Base-by-base conservation (phyloP, 768 basidiomycete species). In the Boletales sp. region DNA sequence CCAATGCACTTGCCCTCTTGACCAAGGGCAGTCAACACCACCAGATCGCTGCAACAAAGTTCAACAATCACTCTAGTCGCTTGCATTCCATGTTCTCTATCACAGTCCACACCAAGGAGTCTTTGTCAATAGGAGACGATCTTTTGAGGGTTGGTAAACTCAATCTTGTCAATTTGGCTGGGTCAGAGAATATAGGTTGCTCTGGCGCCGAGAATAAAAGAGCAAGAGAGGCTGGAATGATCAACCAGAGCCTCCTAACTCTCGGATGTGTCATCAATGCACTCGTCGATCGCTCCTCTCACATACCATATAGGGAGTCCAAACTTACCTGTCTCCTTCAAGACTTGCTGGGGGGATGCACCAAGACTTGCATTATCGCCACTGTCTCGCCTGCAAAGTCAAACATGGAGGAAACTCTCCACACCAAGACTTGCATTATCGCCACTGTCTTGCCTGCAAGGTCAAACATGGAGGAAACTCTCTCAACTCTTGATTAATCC, bases 31-130 rank as follows among this genome's bases (percentile, higher is more conserved):
- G 89, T 51, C 80, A 91, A 52, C 81, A 94, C 34, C 76, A 97
- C 46, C 94, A 98, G 69, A 90, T 91, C 40, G 97, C 94, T 0
- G 84, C 91, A 9, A 98, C 97, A 18, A 94, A 94, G 66, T 95
- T 98, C 78, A 99, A 99, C 65, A 93, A 97, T 62, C 90, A 93
- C 58, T 95, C 92, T 5, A 90, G 94, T 70, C 93, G 97, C 13
- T 98, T 97, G 0, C 97, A 99, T 65, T 97, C 94, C 1, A 87
- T 99, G 14, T 97, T 99, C 68, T 90, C 92, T n/a, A 83, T 99
- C 59, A 93, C 91, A 0, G 87, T 99, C 0, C 92, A 97, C 62
- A 82, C 84, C 55, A 97, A 94, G 60, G 94, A 97, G 64, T 79
- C 81, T 1, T 82, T 83, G 1, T 66, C 77, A 10, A 74, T 82